Conservation (phyloP, 2,329 filamentous ascomycete genomes). For the Aciculosporium take region DNA sequence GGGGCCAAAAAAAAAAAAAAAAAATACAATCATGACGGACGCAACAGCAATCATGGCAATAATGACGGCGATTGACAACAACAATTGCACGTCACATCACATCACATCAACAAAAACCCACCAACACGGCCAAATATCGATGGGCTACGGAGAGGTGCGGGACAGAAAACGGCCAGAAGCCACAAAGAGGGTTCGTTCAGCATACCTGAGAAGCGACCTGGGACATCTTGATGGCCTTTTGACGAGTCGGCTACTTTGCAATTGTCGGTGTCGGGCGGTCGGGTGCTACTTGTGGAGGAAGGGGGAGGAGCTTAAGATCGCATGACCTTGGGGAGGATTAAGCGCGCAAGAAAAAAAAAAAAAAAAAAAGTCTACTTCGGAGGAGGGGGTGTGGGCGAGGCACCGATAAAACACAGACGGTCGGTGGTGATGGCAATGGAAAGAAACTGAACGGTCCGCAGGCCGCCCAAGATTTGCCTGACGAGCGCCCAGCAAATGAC, state of each 20-base stretch:
- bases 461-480: too few species aligned
- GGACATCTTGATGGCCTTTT: constrained; percentile 40
- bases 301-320: constrained; percentile 21
- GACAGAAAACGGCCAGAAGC: neutral
- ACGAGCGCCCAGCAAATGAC: too few species aligned
- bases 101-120: neutral
- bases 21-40: neutral
- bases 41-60: neutral
- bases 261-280: constrained; percentile 30
- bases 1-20: neutral
- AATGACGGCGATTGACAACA: neutral
- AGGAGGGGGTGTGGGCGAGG: constrained; percentile 8
- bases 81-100: too few species aligned
- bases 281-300: constrained; percentile 18
- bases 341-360: too few species aligned
- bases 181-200: constrained; percentile 10
- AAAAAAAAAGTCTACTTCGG: constrained; percentile 9
- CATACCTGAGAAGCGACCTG: constrained; percentile 45
- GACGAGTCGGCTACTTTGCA: constrained; percentile 15
- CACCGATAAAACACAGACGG: constrained; percentile 3
- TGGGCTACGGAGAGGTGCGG: neutral
- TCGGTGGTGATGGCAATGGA: constrained; percentile 7
- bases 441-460: constrained; percentile 12
- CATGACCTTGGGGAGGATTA: constrained; percentile 22
- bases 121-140: neutral